These are phyloP conservation scores for Dentipellis fragilis DNA, from an alignment of 768 basidiomycete genomes.

Conservation along the genomic window DNA sequence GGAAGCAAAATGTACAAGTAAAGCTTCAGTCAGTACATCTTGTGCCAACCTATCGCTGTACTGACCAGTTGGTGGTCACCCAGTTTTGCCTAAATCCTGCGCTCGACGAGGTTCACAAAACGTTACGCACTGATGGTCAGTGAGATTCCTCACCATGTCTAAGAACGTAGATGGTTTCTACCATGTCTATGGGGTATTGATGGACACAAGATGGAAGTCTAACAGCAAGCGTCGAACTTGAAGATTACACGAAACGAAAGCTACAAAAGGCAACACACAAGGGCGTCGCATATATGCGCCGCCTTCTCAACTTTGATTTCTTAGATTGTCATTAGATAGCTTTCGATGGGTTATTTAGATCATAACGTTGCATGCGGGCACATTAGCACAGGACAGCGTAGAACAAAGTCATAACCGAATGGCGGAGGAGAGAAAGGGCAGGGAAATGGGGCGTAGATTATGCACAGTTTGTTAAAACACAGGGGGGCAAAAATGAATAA, in stretches of 20 bases:
- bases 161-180: slow-evolving; percentile 59
- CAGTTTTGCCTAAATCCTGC: slow-evolving; percentile 72
- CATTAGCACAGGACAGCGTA: no score
- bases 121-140: background rate
- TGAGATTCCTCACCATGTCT: slow-evolving; percentile 42
- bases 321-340: background rate
- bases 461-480: slow-evolving; percentile 8
- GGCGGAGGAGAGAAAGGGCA: background rate
- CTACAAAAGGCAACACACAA: no score
- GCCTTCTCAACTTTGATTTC: no score
- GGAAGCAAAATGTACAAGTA: no score
- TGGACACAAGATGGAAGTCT: no score
- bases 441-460: slow-evolving; percentile 7
- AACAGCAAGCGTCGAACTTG: no score
- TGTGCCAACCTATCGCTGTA: background rate
- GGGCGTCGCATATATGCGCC: no score
- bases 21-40: background rate
- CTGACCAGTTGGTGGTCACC: slow-evolving; percentile 56
- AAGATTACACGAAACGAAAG: no score
- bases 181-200: slow-evolving; percentile 21
- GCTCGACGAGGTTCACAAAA: slow-evolving; percentile 3
- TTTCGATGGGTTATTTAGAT: background rate
- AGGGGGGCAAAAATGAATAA: slow-evolving; percentile 5
- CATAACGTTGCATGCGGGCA: background rate
- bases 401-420: background rate